Base-by-base conservation (phyloP, 306 rosid species). In the Rubus idaeus region DNA sequence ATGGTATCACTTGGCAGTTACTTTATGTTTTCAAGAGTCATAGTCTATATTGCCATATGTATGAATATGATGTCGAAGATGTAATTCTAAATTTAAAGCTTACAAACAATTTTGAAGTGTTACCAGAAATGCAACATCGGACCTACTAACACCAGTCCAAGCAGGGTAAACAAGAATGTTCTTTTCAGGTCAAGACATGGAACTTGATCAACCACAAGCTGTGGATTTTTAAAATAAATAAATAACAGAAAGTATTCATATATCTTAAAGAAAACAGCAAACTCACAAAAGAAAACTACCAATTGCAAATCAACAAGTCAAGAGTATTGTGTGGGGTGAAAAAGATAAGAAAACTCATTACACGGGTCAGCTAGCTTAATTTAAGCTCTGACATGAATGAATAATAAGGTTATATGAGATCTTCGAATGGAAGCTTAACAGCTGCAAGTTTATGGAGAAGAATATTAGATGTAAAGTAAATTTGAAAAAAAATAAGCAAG, bases 41-140 rank as follows among this genome's bases (percentile, higher is more conserved):
- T 40, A 72, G 21, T 44, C 51, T 20, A 53, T 55, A 40, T 12
- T 35, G 0, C 46, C n/a, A 35, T 8, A 13, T 26, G 20, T 26
- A 42, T 21, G 67, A 73, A 73, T n/a, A 21, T 58, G 17, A 18
- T 9, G 14, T 50, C 30, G 57, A 21, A 41, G 44, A 57, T 16
- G 41, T 13, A 18, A 57, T 23, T 23, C 26, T 8, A 56, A 53
- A 63, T 50, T 39, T 66, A 64, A 52, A 62, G 57, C 62, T 80
- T 39, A 68, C 5, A 65, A 41, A 55, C 45, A 81, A 77, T 61
- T 81, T 39, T 45, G 83, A 75, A 81, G 61, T 35, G 68, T 81
- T 95, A 95, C 99, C 97, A 95, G 84, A 87, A 92, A 88, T 95
- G 99, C 79, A 95, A 72, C 20, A 96, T 82, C 13, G n/a, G n/a